phyloP scores from a whole-genome alignment of 345 rosid genomes.

The Lumnitzera littorea region DNA sequence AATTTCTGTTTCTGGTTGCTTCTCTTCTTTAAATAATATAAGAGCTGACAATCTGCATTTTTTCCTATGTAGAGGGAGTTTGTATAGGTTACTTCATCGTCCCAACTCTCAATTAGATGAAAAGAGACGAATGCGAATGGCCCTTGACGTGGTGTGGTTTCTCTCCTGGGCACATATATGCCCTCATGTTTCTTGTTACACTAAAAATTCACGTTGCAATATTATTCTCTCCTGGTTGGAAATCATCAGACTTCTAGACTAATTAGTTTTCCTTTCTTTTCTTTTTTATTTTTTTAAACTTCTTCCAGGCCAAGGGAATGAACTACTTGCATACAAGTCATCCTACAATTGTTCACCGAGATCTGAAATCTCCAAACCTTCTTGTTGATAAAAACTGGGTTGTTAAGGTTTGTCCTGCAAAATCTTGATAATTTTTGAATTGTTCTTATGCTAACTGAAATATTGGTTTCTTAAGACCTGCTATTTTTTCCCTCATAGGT shows the following conservation, averaged over 20 bases:
- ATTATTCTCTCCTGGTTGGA: slow-evolving; percentile 1
- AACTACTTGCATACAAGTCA: slow-evolving; percentile 90
- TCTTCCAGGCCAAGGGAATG: slow-evolving; percentile 89
- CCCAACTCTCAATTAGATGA: slow-evolving; percentile 69
- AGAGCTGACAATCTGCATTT: not conserved
- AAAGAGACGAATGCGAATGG: slow-evolving; percentile 91
- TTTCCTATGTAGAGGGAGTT: slow-evolving; percentile 72
- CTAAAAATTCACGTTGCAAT: not conserved
- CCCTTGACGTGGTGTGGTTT: slow-evolving; percentile 69
- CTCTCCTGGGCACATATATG: not conserved
- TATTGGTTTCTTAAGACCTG: slow-evolving; percentile 1
- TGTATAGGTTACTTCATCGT: slow-evolving; percentile 82
- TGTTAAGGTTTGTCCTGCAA: slow-evolving; percentile 55
- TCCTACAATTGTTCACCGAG: slow-evolving; percentile 95
- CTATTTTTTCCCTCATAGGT: slow-evolving; percentile 36
- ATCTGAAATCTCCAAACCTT: slow-evolving; percentile 92
- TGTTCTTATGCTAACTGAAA: not conserved
- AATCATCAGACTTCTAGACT: too few species aligned
- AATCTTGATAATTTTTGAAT: not conserved
- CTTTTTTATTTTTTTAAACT: slow-evolving; percentile 1
- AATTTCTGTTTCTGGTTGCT: too few species aligned
- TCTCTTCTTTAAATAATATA: too few species aligned
- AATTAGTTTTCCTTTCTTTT: too few species aligned
- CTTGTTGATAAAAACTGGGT: slow-evolving; percentile 96
- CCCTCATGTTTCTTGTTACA: not conserved